Evolutionary conservation across 2,329 filamentous ascomycete species (phyloP).

Genomic region (Microascus cirrosus): DNA sequence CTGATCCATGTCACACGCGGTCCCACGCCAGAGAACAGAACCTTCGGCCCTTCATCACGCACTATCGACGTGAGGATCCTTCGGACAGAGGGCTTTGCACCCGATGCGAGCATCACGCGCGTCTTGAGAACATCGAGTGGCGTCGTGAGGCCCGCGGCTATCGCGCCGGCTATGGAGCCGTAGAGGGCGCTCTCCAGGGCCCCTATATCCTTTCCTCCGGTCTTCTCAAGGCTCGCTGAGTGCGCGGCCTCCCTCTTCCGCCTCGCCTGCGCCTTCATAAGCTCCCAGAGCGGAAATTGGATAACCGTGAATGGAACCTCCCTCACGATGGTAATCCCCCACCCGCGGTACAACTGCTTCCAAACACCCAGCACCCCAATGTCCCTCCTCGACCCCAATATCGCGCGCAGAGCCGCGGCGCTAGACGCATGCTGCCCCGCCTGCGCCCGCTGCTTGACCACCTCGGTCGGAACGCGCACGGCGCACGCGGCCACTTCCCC

Average conservation of each 20-base stretch:
- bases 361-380: slow-evolving; percentile 50
- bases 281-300: slow-evolving; percentile 96
- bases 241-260: slow-evolving; percentile 20
- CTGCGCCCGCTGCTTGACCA: slow-evolving; percentile 94
- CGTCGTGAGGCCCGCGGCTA: slow-evolving; percentile 82
- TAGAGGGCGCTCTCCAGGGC: slow-evolving; percentile 75
- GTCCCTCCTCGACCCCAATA: slow-evolving; percentile 38
- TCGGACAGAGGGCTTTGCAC: slow-evolving; percentile 49
- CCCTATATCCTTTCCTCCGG: slow-evolving; percentile 35
- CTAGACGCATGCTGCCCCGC: slow-evolving; percentile 69
- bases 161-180: slow-evolving; percentile 70
- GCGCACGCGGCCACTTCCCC: slow-evolving; percentile 90
- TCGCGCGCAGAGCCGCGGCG: slow-evolving; percentile 55
- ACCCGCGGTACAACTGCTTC: slow-evolving; percentile 82
- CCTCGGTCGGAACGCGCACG: slow-evolving; percentile 87
- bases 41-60: slow-evolving; percentile 49
- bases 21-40: slow-evolving; percentile 66
- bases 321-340: slow-evolving; percentile 82
- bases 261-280: slow-evolving; percentile 64
- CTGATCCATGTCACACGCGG: slow-evolving; percentile 92
- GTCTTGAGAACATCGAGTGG: slow-evolving; percentile 96
- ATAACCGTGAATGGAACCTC: slow-evolving; percentile 97
- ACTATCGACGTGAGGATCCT: slow-evolving; percentile 54
- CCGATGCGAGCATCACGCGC: slow-evolving; percentile 73
- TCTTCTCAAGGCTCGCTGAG: slow-evolving; percentile 3